phyloP scores from a whole-genome alignment of 2,329 filamentous ascomycete species.

The Aspergillus sp. region DNA sequence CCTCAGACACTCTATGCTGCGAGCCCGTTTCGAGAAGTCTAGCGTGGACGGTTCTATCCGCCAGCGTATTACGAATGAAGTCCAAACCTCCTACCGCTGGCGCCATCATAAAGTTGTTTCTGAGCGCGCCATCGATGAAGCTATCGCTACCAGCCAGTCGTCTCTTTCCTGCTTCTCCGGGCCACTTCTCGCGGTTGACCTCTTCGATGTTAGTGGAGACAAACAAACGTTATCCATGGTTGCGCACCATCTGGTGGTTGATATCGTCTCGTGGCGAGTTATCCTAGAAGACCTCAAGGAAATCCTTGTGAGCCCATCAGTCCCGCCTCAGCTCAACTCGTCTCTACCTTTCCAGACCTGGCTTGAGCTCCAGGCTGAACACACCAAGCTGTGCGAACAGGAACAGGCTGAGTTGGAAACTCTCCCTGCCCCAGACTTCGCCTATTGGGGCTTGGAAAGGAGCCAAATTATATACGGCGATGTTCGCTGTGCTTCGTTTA shows the following conservation, averaged over 20 bases:
- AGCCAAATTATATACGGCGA: conserved; percentile 40
- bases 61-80: conserved; percentile 37
- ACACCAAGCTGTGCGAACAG: conserved; percentile 21
- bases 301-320: conserved; percentile 34
- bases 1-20: conserved; percentile 43
- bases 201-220: conserved; percentile 43
- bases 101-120: conserved; percentile 25
- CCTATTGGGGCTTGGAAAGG: conserved; percentile 40
- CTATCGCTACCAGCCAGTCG: conserved; percentile 32
- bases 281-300: conserved; percentile 46
- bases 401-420: conserved; percentile 17
- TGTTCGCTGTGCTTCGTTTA: conserved; percentile 40
- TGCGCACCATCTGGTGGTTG: conserved; percentile 44
- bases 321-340: conserved; percentile 22
- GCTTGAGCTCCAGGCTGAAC: conserved; percentile 37
- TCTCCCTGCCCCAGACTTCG: conserved; percentile 38
- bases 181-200: conserved; percentile 47
- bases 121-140: conserved; percentile 27
- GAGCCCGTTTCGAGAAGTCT: conserved; percentile 36
- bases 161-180: conserved; percentile 41
- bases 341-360: conserved; percentile 45
- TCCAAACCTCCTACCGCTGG: conserved; percentile 35
- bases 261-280: conserved; percentile 47
- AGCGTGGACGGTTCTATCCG: conserved; percentile 23
- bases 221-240: conserved; percentile 39